Conservation (phyloP, 129 eudicot species). For the Glebionis coronaria region DNA sequence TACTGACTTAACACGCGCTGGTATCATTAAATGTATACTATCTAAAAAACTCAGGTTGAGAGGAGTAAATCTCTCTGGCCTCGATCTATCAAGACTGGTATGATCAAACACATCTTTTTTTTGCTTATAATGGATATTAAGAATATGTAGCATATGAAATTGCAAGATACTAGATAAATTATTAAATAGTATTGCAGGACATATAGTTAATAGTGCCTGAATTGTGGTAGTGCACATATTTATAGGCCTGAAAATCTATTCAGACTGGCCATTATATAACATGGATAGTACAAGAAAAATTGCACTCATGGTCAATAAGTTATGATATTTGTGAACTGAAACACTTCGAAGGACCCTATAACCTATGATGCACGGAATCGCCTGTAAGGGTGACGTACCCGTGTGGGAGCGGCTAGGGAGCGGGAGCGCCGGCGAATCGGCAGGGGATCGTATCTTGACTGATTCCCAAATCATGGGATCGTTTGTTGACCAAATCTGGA, state of each 20-base stretch:
- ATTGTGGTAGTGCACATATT: neutral
- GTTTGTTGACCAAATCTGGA: too few species aligned
- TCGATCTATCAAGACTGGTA: conserved; percentile 95
- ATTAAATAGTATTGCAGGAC: conserved; percentile 1
- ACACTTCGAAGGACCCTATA: neutral
- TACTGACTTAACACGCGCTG: conserved; percentile 79
- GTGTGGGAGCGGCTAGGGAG: too few species aligned
- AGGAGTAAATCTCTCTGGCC: conserved; percentile 90
- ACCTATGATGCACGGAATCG: too few species aligned
- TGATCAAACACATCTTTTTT: conserved; percentile 17
- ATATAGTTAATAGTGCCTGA: too few species aligned
- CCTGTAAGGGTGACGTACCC: too few species aligned
- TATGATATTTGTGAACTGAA: too few species aligned
- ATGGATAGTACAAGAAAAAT: neutral
- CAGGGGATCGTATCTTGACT: too few species aligned
- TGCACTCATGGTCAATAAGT: neutral
- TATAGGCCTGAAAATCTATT: neutral
- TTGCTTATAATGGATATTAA: neutral
- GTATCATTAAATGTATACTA: conserved; percentile 84
- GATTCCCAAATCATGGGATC: too few species aligned
- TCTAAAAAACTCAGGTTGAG: conserved; percentile 79
- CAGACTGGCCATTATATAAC: neutral
- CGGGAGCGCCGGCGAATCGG: too few species aligned
- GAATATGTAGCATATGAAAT: conserved; percentile 2
- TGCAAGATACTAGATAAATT: conserved; percentile 8